Percentiles rank a stretch among this genome's conserved stretches.
These are phyloP conservation scores for Trametes cingulata DNA, from an alignment of 768 basidiomycete species.

Conservation along the genomic window DNA sequence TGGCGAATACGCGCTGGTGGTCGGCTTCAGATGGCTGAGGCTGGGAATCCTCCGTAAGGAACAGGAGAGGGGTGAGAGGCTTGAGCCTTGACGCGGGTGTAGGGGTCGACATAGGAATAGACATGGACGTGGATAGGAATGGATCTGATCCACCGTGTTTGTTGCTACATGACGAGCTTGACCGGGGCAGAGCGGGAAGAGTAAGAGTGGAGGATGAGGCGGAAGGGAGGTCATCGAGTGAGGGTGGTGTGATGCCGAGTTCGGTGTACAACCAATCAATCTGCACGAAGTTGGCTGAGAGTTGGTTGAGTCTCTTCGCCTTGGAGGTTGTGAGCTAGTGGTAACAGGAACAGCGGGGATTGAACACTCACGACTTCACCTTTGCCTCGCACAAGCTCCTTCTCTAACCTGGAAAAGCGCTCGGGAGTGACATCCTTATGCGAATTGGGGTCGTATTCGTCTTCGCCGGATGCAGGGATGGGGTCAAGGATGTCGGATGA, in stretches of 20 bases:
- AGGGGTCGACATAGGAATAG: slow-evolving; percentile 36
- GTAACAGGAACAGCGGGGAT: not conserved
- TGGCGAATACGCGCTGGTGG: slow-evolving; percentile 60
- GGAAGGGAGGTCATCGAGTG: slow-evolving; percentile 45
- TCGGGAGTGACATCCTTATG: slow-evolving; percentile 78
- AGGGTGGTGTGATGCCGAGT: slow-evolving; percentile 70
- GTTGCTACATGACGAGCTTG: slow-evolving; percentile 35
- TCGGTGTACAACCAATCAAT: slow-evolving; percentile 84
- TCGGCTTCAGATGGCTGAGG: slow-evolving; percentile 38
- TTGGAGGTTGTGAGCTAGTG: slow-evolving; percentile 29
- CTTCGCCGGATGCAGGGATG: slow-evolving; percentile 43
- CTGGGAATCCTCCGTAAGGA: slow-evolving; percentile 17
- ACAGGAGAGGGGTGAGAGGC: slow-evolving; percentile 41
- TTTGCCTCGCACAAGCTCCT: slow-evolving; percentile 82
- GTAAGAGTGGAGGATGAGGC: slow-evolving; percentile 36
- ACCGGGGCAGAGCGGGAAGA: slow-evolving; percentile 32
- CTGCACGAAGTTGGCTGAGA: slow-evolving; percentile 66
- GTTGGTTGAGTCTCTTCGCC: slow-evolving; percentile 66
- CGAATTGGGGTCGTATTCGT: slow-evolving; percentile 39
- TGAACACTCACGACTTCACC: slow-evolving; percentile 70
- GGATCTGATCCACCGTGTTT: slow-evolving; percentile 32
- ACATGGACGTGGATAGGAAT: slow-evolving; percentile 35
- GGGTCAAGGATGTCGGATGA: slow-evolving; percentile 55
- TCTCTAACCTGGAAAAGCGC: slow-evolving; percentile 77
- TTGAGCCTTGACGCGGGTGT: slow-evolving; percentile 35